A percentile compares a stretch with the other conserved stretches of the same genome.
These are phyloP conservation scores for Boletus reticulatus DNA, from an alignment of 768 basidiomycete species.

Conservation along the genomic window DNA sequence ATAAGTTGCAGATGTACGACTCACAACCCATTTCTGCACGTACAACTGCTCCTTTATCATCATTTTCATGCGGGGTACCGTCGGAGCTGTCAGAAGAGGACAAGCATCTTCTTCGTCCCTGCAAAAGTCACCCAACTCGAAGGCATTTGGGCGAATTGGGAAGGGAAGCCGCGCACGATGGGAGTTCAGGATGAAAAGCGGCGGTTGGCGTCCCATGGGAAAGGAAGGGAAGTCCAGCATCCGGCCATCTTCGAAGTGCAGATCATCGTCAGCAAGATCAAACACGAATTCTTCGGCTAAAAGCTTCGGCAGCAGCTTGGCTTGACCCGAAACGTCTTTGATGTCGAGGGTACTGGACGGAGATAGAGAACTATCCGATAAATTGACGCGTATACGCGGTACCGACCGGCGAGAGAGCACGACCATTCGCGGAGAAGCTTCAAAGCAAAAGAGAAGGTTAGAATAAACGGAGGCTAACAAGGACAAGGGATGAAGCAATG, in stretches of 20 bases:
- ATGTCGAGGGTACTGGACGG: conserved; percentile 29
- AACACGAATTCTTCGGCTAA: conserved; percentile 21
- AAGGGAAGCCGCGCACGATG: conserved; percentile 25
- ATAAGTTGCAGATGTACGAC: conserved; percentile 7
- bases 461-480: conserved; percentile 8
- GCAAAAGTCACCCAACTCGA: conserved; percentile 18
- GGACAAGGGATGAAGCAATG: neutral
- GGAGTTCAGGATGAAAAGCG: conserved; percentile 26
- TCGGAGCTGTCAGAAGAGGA: conserved; percentile 30
- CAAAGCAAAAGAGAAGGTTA: conserved; percentile 5
- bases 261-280: conserved; percentile 9
- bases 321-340: conserved; percentile 15
- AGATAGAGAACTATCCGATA: conserved; percentile 15
- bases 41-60: conserved; percentile 35
- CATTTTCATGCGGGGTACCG: conserved; percentile 34
- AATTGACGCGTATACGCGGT: conserved; percentile 24
- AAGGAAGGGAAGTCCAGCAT: conserved; percentile 32
- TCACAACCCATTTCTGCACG: conserved; percentile 35
- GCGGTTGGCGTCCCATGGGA: conserved; percentile 25
- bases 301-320: conserved; percentile 16
- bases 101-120: conserved; percentile 15
- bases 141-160: conserved; percentile 16
- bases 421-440: conserved; percentile 3
- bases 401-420: conserved; percentile 19
- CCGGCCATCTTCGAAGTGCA: conserved; percentile 9